These are phyloP conservation scores for Chytridiales sp. DNA, from an alignment of 371 early-diverging fungal species.

Conservation along the genomic window DNA sequence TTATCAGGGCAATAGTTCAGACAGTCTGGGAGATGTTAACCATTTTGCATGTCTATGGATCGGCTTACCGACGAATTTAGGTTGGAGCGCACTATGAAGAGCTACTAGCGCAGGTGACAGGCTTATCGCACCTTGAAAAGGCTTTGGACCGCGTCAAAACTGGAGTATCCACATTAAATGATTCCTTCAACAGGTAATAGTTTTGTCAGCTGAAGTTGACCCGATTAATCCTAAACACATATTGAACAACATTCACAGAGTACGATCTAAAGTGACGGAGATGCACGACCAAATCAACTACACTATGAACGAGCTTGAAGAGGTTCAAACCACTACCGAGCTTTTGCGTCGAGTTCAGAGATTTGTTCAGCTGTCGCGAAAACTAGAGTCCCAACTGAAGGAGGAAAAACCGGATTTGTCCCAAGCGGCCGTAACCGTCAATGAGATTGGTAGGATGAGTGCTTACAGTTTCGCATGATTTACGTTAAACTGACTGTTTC, in stretches of 20 bases:
- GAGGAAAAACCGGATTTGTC: conserved; percentile 8
- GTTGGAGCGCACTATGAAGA: conserved; percentile 70
- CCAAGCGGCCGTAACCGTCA: conserved; percentile 18
- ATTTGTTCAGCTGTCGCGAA: conserved; percentile 60
- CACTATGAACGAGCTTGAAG: conserved; percentile 62
- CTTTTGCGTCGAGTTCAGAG: conserved; percentile 64
- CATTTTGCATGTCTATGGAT: background rate
- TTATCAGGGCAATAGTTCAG: background rate
- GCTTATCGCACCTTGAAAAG: conserved; percentile 62
- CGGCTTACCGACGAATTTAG: conserved; percentile 35
- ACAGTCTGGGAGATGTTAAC: background rate
- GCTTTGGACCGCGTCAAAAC: conserved; percentile 57
- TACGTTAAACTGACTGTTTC: no score
- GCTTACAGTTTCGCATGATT: no score
- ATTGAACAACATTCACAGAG: conserved; percentile 31
- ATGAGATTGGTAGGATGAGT: conserved; percentile 26
- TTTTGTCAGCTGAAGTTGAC: background rate
- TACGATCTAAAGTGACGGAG: conserved; percentile 58
- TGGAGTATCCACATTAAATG: conserved; percentile 56
- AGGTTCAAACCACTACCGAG: conserved; percentile 64
- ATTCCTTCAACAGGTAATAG: conserved; percentile 58
- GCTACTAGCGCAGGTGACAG: conserved; percentile 68
- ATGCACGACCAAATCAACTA: conserved; percentile 62
- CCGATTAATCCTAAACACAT: background rate
- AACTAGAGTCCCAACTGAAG: conserved; percentile 59